phyloP scores from a whole-genome alignment of 202 grass and related monocot genomes.

The Hordeum pubiflorum region DNA sequence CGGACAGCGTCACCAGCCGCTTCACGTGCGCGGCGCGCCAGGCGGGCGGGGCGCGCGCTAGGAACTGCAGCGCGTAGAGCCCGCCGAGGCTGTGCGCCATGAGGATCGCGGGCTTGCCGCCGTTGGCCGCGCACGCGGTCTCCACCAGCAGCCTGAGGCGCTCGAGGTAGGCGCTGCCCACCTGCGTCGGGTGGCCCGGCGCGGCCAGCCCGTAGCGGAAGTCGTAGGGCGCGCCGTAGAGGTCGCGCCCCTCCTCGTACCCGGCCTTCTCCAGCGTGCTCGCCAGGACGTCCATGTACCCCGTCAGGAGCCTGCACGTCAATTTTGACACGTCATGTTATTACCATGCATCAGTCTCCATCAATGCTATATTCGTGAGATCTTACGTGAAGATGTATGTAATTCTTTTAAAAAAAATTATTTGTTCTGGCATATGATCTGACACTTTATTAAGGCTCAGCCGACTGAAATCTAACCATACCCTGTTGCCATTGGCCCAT shows the following conservation, averaged over 20 bases:
- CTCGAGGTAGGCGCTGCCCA: constrained; percentile 58
- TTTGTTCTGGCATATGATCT: no score
- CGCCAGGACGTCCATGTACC: constrained; percentile 68
- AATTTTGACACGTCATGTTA: background rate
- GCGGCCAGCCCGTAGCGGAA: constrained; percentile 80
- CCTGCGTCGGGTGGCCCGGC: constrained; percentile 47
- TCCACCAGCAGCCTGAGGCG: constrained; percentile 60
- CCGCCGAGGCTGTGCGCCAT: constrained; percentile 81
- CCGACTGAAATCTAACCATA: no score
- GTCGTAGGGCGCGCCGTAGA: constrained; percentile 85
- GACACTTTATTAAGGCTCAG: no score
- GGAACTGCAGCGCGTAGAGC: constrained; percentile 70
- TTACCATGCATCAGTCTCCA: no score
- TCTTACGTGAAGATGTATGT: no score
- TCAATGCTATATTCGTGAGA: no score
- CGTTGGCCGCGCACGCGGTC: constrained; percentile 37
- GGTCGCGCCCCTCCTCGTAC: constrained; percentile 56
- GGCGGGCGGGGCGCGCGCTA: constrained; percentile 32
- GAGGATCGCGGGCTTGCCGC: constrained; percentile 55
- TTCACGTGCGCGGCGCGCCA: constrained; percentile 56
- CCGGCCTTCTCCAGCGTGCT: constrained; percentile 57
- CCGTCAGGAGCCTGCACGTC: constrained; percentile 48
- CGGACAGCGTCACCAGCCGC: constrained; percentile 58
- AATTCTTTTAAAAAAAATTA: no score
- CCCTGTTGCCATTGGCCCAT: background rate